Percentiles rank a stretch among this genome's conserved stretches.
These are phyloP conservation scores for Trametes pubescens DNA, from an alignment of 1,284 basidiomycete genomes.

Conservation along the genomic window DNA sequence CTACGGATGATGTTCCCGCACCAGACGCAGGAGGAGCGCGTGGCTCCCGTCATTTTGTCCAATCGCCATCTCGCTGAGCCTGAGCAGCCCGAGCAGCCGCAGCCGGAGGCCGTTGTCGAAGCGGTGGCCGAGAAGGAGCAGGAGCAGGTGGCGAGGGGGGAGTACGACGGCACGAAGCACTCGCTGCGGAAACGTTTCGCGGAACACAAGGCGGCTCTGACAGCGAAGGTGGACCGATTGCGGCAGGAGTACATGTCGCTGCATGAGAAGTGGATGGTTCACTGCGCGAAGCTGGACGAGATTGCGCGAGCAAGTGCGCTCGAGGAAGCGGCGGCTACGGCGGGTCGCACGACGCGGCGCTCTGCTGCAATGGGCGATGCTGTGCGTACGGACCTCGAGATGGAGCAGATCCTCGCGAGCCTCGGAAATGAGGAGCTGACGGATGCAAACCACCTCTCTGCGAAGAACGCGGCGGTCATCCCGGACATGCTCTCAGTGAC, in stretches of 20 bases:
- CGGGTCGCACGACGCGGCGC: conserved; percentile 77
- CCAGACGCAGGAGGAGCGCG: conserved; percentile 66
- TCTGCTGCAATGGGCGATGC: conserved; percentile 86
- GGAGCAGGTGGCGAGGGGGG: conserved; percentile 45
- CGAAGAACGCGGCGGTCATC: conserved; percentile 87
- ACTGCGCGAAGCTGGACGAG: conserved; percentile 73
- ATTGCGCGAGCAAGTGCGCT: conserved; percentile 47
- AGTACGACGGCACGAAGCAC: conserved; percentile 52
- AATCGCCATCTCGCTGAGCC: conserved; percentile 58
- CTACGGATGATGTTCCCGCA: conserved; percentile 64
- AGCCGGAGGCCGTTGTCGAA: conserved; percentile 52
- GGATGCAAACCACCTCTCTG: conserved; percentile 88
- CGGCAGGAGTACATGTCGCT: conserved; percentile 72
- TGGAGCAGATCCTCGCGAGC: conserved; percentile 95
- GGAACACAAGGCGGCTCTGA: conserved; percentile 56
- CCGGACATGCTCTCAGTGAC: conserved; percentile 91
- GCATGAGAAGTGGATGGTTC: conserved; percentile 75
- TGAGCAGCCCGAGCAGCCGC: conserved; percentile 17
- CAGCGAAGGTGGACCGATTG: conserved; percentile 64
- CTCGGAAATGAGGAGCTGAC: conserved; percentile 92
- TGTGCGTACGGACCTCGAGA: conserved; percentile 94
- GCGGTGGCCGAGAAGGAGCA: conserved; percentile 53
- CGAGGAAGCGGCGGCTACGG: conserved; percentile 56
- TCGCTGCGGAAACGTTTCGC: conserved; percentile 63
- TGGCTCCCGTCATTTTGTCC: conserved; percentile 66